Conservation (phyloP, 2,329 filamentous ascomycete genomes). For the Rutstroemia sp. region DNA sequence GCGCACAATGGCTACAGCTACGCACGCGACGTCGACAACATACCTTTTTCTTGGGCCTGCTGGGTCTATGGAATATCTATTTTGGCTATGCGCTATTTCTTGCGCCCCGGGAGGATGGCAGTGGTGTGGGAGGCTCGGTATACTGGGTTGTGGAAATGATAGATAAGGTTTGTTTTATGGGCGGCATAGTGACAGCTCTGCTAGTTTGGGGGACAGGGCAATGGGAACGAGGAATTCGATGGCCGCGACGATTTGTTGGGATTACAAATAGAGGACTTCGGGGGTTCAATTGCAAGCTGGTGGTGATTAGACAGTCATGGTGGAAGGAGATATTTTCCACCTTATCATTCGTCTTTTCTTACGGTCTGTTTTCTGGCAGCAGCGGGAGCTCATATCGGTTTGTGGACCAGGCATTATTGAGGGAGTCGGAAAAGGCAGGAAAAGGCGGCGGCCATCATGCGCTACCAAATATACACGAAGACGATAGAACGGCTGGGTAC, state of each 20-base stretch:
- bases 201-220: conserved; percentile 93
- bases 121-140: conserved; percentile 82
- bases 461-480: conserved; percentile 38
- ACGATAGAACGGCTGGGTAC: conserved; percentile 58
- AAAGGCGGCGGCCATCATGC: conserved; percentile 36
- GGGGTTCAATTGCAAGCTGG: conserved; percentile 92
- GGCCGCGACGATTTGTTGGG: conserved; percentile 86
- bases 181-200: conserved; percentile 77
- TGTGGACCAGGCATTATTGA: conserved; percentile 58
- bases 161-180: conserved; percentile 87
- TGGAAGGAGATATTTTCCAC: conserved; percentile 71
- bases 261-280: conserved; percentile 85
- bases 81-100: conserved; percentile 91
- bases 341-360: conserved; percentile 70
- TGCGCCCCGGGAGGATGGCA: conserved; percentile 90
- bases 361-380: conserved; percentile 61
- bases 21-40: conserved; percentile 84
- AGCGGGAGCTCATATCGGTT: conserved; percentile 67
- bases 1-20: conserved; percentile 85
- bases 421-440: conserved; percentile 53
- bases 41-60: conserved; percentile 79
- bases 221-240: conserved; percentile 90
- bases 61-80: conserved; percentile 72
- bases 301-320: conserved; percentile 77
- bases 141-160: conserved; percentile 93